Base-by-base conservation (phyloP, 805 yeast genomes). In the Saturnispora silvae region DNA sequence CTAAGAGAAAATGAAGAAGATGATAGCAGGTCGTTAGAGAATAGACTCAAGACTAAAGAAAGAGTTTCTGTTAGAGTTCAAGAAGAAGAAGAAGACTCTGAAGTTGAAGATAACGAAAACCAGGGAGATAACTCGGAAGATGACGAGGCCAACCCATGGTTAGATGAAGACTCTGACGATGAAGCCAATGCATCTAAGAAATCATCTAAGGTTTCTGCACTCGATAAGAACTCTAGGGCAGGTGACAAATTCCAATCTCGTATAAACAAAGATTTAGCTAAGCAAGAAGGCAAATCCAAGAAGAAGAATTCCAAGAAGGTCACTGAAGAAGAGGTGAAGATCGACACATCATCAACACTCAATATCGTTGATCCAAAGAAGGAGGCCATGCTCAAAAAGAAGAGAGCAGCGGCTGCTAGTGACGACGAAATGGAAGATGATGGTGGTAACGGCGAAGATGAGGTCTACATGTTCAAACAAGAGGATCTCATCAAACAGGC, bases 401-500 rank as follows among this genome's bases (percentile, higher is more conserved):
- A 29, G 32, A 31, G 33, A 11, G 31, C 35, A 5, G 40, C 38
- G 1, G 39, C 34, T 28, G 33, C 40, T 16, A 36, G 41, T 17
- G 57, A 50, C n/a, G 61, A 52, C 11, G 75, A 61, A 20, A 46
- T 40, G 24, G 65, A 61, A 38, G 65, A 59, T n/a, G 68, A 63
- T n/a, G 75, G 61, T 3, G 72, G 61, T 3, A 68, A 60, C 13
- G 70, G 61, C 14, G 61, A 53, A 6, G 59, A 55, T 1, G 67
- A 64, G 28, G 55, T 61, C 23, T 65, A 63, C 41, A 67, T 73
- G 70, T 83, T 86, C 64, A 73, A 75, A 47, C 95, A 86, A 52
- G 75, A 76, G 45, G 87, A 84, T 37, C 66, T 92, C 31, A 81
- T 92, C 43, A 75, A 79, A 43, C 80, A 86, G 53, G 98, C 97